Percentiles rank a stretch among this genome's conserved stretches.
Conservation (phyloP, 371 early-diverging fungal genomes). For the Rhizomucor pusillus region DNA sequence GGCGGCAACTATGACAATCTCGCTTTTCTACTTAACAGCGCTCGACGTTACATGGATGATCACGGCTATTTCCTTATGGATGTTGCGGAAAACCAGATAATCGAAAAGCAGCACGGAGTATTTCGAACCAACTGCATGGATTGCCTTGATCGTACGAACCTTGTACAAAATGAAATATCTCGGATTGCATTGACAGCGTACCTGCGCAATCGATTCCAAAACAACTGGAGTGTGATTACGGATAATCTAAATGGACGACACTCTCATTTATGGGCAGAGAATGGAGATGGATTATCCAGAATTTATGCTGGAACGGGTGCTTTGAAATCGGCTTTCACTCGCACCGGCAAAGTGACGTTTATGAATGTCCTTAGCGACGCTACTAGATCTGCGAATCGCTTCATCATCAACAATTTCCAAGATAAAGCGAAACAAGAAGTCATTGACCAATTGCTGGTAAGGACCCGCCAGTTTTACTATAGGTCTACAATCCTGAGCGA, state of each 20-base stretch:
- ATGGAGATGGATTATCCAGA: conserved; percentile 92
- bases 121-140: conserved; percentile 98
- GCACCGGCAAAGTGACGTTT: conserved; percentile 86
- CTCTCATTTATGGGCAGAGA: conserved; percentile 89
- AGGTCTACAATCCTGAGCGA: background rate
- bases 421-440: conserved; percentile 89
- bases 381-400: conserved; percentile 87
- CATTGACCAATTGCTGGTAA: conserved; percentile 82
- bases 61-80: conserved; percentile 73
- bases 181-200: conserved; percentile 33
- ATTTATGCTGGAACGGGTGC: conserved; percentile 99
- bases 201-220: conserved; percentile 23
- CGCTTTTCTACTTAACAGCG: conserved; percentile 42
- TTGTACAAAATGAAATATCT: conserved; percentile 67
- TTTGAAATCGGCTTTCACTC: conserved; percentile 88
- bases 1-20: conserved; percentile 82
- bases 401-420: conserved; percentile 91
- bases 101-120: conserved; percentile 75
- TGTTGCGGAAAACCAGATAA: conserved; percentile 47
- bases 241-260: conserved; percentile 39
- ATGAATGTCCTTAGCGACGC: conserved; percentile 89
- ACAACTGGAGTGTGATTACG: background rate
- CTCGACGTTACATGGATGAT: conserved; percentile 43
- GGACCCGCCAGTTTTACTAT: too few species aligned
- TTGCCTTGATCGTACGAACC: conserved; percentile 89